Evolutionary conservation across 768 basidiomycete species (phyloP).

Genomic region (Lactarius sp.): DNA sequence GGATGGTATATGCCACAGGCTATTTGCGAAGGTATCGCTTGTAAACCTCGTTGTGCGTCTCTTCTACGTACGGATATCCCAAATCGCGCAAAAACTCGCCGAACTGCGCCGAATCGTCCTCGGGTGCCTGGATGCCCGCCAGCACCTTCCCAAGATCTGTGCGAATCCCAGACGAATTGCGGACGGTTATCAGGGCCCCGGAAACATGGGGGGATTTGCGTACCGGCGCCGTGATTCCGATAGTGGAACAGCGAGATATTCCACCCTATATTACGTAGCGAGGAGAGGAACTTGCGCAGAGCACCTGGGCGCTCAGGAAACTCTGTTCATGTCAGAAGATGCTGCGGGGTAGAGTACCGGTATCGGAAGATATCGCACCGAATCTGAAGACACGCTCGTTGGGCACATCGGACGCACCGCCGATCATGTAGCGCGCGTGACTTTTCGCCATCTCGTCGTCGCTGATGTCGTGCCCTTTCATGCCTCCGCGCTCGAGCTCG

Average conservation of each 20-base stretch:
- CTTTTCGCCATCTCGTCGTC: constrained; percentile 95
- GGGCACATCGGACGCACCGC: constrained; percentile 69
- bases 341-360: neutral
- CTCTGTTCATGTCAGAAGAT: constrained; percentile 43
- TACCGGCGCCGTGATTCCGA: constrained; percentile 94
- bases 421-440: constrained; percentile 92
- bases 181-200: neutral
- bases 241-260: constrained; percentile 98
- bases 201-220: constrained; percentile 29
- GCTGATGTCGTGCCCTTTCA: constrained; percentile 86
- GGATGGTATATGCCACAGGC: constrained; percentile 2
- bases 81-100: constrained; percentile 69
- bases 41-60: constrained; percentile 86
- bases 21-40: constrained; percentile 56
- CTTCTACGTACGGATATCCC: constrained; percentile 87
- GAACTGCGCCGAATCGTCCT: constrained; percentile 60
- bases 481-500: constrained; percentile 58
- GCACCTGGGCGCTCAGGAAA: constrained; percentile 96
- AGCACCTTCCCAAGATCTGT: constrained; percentile 89
- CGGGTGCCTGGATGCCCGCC: constrained; percentile 89
- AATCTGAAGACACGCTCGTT: constrained; percentile 91
- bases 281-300: constrained; percentile 82
- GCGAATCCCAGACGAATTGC: neutral
- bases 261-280: constrained; percentile 71
- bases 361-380: constrained; percentile 46